Base-by-base conservation (phyloP, 495 filamentous ascomycete genomes). In the Paragyromitra xinjiangensis region DNA sequence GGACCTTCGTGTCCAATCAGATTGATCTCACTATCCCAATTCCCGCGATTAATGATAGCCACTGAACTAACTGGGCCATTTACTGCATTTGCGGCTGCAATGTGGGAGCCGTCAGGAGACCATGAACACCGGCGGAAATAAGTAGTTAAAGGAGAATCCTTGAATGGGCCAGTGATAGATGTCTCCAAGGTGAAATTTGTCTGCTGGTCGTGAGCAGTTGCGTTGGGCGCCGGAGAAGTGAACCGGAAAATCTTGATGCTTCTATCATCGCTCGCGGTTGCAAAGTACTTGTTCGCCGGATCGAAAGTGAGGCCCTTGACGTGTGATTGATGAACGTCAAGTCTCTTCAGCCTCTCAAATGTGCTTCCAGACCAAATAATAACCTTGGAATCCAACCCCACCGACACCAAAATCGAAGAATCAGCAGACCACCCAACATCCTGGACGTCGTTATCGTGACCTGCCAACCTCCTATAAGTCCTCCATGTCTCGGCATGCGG, bases 221-320 rank as follows among this genome's bases (percentile, higher is more conserved):
- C 93, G 84, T 97, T 98, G n/a, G 95, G 92, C 0, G 89, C 87
- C 0, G 95, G 95, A 1, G 94, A 91, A 14, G 91, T 97, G 83
- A 97, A 99, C 66, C 94, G 91, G 85, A 96, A 97, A 73, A 99
- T 92, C 83, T 97, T 97, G 84, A 99, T 95, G 6, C 93, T 93
- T 40, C 95, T 91, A 82, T 99, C 95, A 82, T 99, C 95, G 84
- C 93, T 97, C 0, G 95, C 94, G 1, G 95, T 99, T 37, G 95
- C 95, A 84, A 99, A 99, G 86, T 97, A 98, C 82, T 98, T 98
- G 85, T 98, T 98, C 22, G 96, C 96, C 1, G 95, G 95, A 81
- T 99, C 95, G 82, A 99, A 99, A 0, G 94, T 97, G 81, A 99
- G 93, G 29, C 95, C 95, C 83, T 99, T 99, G 83, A 99, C 96